Evolutionary conservation across 73 alveolate genomes (phyloP).

Genomic region (Paramecium biaurelia): DNA sequence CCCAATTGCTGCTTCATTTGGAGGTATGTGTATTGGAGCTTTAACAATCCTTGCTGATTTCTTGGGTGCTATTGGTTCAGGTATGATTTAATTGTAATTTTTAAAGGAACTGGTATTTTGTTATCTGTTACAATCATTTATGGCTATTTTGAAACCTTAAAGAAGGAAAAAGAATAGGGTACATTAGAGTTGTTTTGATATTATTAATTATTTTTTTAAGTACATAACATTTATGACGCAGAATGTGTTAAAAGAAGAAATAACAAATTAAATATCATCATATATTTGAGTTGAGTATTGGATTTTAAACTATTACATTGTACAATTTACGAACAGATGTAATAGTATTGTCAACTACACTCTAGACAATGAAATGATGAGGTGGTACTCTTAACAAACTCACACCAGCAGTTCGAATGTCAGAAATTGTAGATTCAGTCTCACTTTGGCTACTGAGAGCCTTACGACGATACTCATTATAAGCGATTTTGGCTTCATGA

Average conservation of each 20-base stretch:
- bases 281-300: background rate
- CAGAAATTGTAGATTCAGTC: background rate
- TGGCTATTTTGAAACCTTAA: conserved; percentile 2
- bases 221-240: conserved; percentile 10
- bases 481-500: conserved; percentile 44
- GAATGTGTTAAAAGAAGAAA: background rate
- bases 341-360: conserved; percentile 5
- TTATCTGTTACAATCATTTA: background rate
- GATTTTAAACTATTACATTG: conserved; percentile 46
- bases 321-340: conserved; percentile 28
- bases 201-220: background rate
- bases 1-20: conserved; percentile 99
- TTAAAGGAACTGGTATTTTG: background rate
- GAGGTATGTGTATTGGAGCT: conserved; percentile 99
- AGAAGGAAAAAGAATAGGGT: background rate
- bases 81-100: background rate
- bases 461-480: conserved; percentile 23
- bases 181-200: conserved; percentile 19
- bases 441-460: background rate
- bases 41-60: conserved; percentile 98
- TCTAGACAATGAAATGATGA: background rate
- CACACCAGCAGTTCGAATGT: conserved; percentile 21
- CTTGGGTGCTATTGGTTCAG: conserved; percentile 99
- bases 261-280: conserved; percentile 30
- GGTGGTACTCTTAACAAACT: conserved; percentile 21